Conservation (phyloP, 2,329 filamentous ascomycete genomes). For the Pseudocercospora eumusae region DNA sequence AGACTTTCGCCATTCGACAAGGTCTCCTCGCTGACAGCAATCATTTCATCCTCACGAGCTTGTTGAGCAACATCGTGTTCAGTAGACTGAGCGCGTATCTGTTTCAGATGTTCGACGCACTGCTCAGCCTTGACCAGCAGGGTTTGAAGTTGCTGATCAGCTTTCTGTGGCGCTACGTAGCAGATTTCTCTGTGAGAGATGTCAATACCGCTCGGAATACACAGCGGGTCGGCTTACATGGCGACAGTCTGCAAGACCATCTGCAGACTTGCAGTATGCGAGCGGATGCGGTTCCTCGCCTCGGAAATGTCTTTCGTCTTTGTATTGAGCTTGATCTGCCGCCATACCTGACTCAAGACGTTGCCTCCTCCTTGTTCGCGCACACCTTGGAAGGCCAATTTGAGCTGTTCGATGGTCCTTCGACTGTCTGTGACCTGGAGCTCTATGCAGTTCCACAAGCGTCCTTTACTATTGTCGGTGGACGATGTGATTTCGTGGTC, state of each 20-base stretch:
- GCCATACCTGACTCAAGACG: slow-evolving; percentile 13
- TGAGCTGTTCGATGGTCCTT: slow-evolving; percentile 17
- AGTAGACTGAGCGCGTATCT: slow-evolving; percentile 3
- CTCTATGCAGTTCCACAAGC: slow-evolving; percentile 19
- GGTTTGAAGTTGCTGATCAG: slow-evolving; percentile 20
- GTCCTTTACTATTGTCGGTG: neutral
- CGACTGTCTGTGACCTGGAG: slow-evolving; percentile 16
- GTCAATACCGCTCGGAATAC: neutral
- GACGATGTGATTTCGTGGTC: slow-evolving; percentile 6
- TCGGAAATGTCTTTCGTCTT: slow-evolving; percentile 22
- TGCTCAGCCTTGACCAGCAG: slow-evolving; percentile 10
- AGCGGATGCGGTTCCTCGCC: slow-evolving; percentile 20
- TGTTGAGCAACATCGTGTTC: neutral
- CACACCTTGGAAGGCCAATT: slow-evolving; percentile 12
- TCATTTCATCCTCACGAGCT: slow-evolving; percentile 12
- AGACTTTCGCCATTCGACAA: slow-evolving; percentile 21
- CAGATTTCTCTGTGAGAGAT: slow-evolving; percentile 10
- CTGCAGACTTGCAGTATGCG: slow-evolving; percentile 22
- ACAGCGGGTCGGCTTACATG: slow-evolving; percentile 8
- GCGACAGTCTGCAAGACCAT: slow-evolving; percentile 20
- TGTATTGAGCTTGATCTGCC: slow-evolving; percentile 23
- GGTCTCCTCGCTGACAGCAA: slow-evolving; percentile 12
- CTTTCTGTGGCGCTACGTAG: slow-evolving; percentile 19
- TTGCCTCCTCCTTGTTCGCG: slow-evolving; percentile 12
- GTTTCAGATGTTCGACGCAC: slow-evolving; percentile 16